Evolutionary conservation across 2,329 filamentous ascomycete genomes (phyloP).

Genomic region (Colletotrichum endophyticum): DNA sequence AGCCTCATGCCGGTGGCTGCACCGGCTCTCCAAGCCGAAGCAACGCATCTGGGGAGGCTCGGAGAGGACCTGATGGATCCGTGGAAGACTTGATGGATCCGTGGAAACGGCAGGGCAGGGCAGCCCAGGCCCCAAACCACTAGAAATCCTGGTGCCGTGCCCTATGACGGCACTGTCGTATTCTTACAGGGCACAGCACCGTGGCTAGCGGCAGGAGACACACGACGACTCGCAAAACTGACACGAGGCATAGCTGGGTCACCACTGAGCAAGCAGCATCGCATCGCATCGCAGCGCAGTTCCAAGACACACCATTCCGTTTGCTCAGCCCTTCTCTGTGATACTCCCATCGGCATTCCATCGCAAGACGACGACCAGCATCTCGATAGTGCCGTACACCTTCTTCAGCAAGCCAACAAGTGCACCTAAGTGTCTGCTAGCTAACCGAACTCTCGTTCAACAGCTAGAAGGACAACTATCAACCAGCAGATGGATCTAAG

Average conservation of each 20-base stretch:
- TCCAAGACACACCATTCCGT: not conserved
- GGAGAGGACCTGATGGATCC: not conserved
- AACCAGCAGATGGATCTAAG: not conserved
- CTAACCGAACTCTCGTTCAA: not conserved
- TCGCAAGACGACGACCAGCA: not conserved
- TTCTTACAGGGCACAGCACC: not conserved
- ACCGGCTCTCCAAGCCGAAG: conserved; percentile 5
- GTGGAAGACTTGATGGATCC: not conserved
- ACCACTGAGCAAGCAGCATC: not conserved
- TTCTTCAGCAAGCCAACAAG: not conserved
- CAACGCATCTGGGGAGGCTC: not conserved
- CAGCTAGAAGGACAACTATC: not conserved
- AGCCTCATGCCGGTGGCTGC: conserved; percentile 10
- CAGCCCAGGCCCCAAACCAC: not conserved
- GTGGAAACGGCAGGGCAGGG: not conserved
- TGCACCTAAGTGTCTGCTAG: not conserved
- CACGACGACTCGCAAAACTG: not conserved
- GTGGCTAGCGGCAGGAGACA: not conserved
- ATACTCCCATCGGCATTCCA: not conserved
- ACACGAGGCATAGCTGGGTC: not conserved
- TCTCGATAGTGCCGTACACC: not conserved
- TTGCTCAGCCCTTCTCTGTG: not conserved
- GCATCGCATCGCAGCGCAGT: not conserved
- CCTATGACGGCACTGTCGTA: not conserved
- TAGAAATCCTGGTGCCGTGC: not conserved